Base-by-base conservation (phyloP, 768 basidiomycete species). In the Astraeus odoratus region DNA sequence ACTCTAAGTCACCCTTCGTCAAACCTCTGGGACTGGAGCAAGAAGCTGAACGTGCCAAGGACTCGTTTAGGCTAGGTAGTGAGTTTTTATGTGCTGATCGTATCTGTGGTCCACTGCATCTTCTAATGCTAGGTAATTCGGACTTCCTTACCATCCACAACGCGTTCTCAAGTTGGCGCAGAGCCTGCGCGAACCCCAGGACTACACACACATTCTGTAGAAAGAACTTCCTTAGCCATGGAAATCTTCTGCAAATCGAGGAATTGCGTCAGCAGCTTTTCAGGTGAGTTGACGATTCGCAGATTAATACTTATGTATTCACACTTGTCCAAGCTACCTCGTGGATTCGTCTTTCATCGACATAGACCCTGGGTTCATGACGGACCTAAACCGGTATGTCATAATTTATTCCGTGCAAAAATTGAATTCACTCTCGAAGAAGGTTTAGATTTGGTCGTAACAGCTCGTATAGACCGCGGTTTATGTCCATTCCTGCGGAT, bases 231-330 rank as follows among this genome's bases (percentile, higher is more conserved):
- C 69, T 95, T 27, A 92, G 87, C 51, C 80, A 91, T 53, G 90
- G 91, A 82, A 97, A 92, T 59, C 69, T 99, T 40, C 83, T 91
- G 66, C 92, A 96, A 65, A 95, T 99, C 24, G 95, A 98, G 62
- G 95, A 97, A 58, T 74, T 97, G 27, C 81, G 94, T 23, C 91
- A 93, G 57, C 95, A 99, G 60, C 79, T 90, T 50, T 68, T 91
- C 44, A 80, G 83, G 74, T 87, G 56, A 51, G 64, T 49, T 29
- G 23, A 25, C 16, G 12, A 4, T 23, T 44, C 18, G 16, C 43
- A n/a, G 19, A 58, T 16, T n/a, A 33, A 45, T 47, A 20, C 19
- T 20, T 8, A 16, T 15, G 36, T 51, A 39, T 31, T 53, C 43
- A 39, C 25, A 15, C 39, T 12, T 41, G 12, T 33, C 39, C 19